Base-by-base conservation (phyloP, 768 basidiomycete species). In the Suillus paluster region DNA sequence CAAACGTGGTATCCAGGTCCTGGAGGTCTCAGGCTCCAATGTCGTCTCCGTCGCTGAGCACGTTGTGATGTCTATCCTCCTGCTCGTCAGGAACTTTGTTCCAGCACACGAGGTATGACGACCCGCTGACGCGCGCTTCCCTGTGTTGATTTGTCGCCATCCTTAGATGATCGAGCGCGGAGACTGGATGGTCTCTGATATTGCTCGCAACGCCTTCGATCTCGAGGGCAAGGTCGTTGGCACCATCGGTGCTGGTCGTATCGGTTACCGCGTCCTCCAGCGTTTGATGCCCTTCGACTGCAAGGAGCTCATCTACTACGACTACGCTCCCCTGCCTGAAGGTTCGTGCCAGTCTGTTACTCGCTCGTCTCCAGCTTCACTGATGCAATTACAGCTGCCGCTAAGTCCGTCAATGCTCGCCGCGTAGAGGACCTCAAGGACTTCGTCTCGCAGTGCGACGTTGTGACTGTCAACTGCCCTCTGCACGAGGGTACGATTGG, bases 1-100 rank as follows among this genome's bases (percentile, higher is more conserved):
- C 66, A 86, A 93, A 71, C 80, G 85, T 67, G 82, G 82, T 62
- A 87, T 95, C 68, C 89, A 93, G 71, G 94, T 94, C 25, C 80
- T 91, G 62, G 93, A 94, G 75, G 91, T 95, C 41, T 89, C 93
- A 34, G 94, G 94, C 41, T 93, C 91, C 25, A 96, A 95, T 70
- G 94, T 95, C 58, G 89, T 90, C 57, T 94, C 92, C 12, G 95
- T 96, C 46, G 94, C 94, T 49, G 95, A 96, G 76, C 92, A 94
- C 74, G 93, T 93, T 63, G 75, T 94, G 61, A 95, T 95, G 93
- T 89, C 87, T 74, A 96, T 97, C 67, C 87, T 97, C 55, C 79
- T 92, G 42, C 88, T 96, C 60, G 94, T 97, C 71, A 86, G 94
- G 72, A 97, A 97, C 86, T 95, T 90, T 68, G 81, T 89, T 27